These are phyloP conservation scores for Fagus sylvatica DNA, from an alignment of 306 rosid species.

Conservation along the genomic window DNA sequence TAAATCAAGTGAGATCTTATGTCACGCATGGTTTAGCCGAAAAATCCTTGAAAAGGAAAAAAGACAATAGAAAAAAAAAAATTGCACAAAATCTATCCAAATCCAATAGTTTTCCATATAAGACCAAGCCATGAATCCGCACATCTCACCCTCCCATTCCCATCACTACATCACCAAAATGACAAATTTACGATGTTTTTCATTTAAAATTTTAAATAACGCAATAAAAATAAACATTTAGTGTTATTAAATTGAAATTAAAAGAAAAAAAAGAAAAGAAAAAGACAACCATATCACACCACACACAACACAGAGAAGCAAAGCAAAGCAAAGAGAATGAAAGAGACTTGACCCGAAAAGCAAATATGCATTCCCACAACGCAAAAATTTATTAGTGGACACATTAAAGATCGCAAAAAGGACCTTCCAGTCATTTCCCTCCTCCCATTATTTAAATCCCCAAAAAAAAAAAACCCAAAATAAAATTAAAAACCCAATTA, in stretches of 20 bases:
- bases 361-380: background rate
- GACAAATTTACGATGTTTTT: no score
- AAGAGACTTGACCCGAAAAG: background rate
- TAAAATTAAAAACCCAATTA: background rate
- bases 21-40: background rate
- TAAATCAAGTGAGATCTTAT: background rate
- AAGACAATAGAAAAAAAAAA: background rate
- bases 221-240: no score
- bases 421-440: background rate
- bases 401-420: background rate
- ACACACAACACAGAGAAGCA: background rate
- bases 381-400: background rate
- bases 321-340: background rate
- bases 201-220: no score
- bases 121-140: background rate
- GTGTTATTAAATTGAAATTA: no score
- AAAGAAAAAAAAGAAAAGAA: no score
- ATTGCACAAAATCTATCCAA: background rate
- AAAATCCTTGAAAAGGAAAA: background rate
- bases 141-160: background rate
- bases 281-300: no score
- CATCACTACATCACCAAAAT: background rate
- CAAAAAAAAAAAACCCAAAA: background rate
- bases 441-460: background rate
- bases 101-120: background rate